Evolutionary conservation across 1,139 yeast species (phyloP).

Genomic region (Nakaseomyces bracarensis): DNA sequence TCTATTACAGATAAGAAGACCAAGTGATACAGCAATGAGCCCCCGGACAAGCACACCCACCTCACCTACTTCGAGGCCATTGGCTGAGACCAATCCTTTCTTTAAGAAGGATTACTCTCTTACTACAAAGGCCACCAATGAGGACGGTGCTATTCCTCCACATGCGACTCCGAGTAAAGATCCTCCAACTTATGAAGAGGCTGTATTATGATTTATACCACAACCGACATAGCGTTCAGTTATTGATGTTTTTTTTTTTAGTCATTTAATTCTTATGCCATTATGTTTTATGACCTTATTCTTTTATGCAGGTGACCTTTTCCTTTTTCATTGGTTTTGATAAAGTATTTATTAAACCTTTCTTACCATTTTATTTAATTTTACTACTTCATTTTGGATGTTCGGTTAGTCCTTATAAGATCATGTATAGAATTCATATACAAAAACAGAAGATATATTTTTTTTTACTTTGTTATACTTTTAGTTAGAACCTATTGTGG

Average conservation of each 20-base stretch:
- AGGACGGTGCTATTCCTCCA: conserved; percentile 1
- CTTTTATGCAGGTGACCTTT: too few relatives aligned
- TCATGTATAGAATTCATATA: background rate
- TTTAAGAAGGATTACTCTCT: conserved; percentile 14
- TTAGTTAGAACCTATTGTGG: background rate
- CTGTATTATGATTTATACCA: background rate
- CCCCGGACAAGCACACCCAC: background rate
- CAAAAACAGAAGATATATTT: background rate
- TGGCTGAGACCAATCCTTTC: conserved; percentile 5
- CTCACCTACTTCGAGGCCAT: background rate
- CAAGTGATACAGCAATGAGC: background rate
- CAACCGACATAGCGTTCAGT: background rate
- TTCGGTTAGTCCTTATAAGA: too few relatives aligned
- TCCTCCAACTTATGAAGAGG: conserved; percentile 9
- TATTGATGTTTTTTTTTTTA: background rate
- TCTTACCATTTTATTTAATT: background rate
- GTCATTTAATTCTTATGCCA: too few relatives aligned
- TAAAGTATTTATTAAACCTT: background rate
- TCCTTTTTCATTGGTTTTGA: background rate
- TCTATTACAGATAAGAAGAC: background rate
- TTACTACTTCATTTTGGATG: background rate
- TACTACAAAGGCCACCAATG: background rate
- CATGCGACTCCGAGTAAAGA: conserved; percentile 7
- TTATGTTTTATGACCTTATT: too few relatives aligned
- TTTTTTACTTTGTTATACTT: background rate